A percentile compares a stretch with the other conserved stretches of the same genome.
These are phyloP conservation scores for Heliamphora ciliata DNA, from an alignment of 179 eudicot genomes.

Conservation along the genomic window DNA sequence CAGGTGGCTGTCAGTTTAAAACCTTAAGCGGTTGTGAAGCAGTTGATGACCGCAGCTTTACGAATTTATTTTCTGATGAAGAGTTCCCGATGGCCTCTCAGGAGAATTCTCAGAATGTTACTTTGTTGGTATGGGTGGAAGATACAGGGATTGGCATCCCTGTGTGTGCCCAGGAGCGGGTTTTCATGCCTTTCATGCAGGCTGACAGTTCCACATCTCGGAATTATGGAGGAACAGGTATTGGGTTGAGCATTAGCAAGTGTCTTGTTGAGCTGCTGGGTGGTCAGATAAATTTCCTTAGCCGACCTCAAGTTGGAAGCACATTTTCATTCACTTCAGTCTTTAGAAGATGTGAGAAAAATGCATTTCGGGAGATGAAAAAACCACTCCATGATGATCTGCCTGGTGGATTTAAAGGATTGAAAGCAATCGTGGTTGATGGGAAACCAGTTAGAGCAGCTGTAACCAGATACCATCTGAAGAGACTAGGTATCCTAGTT, in stretches of 20 bases:
- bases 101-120: constrained; percentile 28
- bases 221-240: constrained; percentile 65
- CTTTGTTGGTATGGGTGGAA: constrained; percentile 48
- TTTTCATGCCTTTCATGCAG: constrained; percentile 65
- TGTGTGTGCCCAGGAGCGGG: constrained; percentile 46
- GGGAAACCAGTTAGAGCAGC: constrained; percentile 52
- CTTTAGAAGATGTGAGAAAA: constrained; percentile 33
- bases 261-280: constrained; percentile 68
- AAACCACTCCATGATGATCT: constrained; percentile 30
- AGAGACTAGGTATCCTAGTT: constrained; percentile 49
- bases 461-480: constrained; percentile 55
- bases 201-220: constrained; percentile 69
- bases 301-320: constrained; percentile 53
- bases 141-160: constrained; percentile 79
- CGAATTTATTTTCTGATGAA: constrained; percentile 33
- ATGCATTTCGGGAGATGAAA: constrained; percentile 22
- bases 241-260: constrained; percentile 64
- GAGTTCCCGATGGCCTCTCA: constrained; percentile 20
- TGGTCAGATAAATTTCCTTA: constrained; percentile 51
- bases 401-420: constrained; percentile 36
- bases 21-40: constrained; percentile 60
- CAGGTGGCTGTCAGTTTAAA: constrained; percentile 24
- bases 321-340: constrained; percentile 50
- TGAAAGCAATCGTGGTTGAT: constrained; percentile 51
- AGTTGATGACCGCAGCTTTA: constrained; percentile 39